Conservation (phyloP, 257 asterid species). For the Solanum ahanhuiri region DNA sequence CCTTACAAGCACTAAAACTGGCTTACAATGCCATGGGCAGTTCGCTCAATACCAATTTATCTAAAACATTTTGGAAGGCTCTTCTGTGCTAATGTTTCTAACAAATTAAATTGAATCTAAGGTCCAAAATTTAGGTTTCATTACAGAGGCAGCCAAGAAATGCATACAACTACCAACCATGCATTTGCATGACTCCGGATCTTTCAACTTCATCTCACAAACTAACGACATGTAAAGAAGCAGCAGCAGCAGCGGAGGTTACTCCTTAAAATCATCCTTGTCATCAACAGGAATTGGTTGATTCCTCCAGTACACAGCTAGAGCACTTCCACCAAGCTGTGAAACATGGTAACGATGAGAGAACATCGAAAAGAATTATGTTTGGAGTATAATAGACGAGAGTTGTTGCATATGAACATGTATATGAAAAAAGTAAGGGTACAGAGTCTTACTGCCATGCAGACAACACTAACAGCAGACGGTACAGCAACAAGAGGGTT, state of each 20-base stretch:
- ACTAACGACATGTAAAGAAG: neutral
- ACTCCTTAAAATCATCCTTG: conserved; percentile 97
- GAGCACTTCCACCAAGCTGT: conserved; percentile 96
- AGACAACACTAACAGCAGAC: conserved; percentile 95
- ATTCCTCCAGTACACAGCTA: conserved; percentile 95
- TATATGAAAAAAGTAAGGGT: neutral
- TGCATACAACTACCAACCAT: neutral
- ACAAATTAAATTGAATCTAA: neutral
- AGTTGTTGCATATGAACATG: neutral
- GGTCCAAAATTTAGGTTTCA: conserved; percentile 7
- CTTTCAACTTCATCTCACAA: neutral
- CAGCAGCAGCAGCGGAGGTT: conserved; percentile 1
- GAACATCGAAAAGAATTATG: neutral
- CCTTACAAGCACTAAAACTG: neutral
- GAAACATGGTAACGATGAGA: neutral
- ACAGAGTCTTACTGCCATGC: conserved; percentile 78
- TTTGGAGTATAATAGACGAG: neutral
- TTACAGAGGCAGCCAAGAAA: neutral
- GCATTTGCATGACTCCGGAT: neutral
- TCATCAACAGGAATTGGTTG: conserved; percentile 70
- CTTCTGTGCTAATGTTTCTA: neutral
- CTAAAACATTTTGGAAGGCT: neutral
- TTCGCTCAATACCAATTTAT: neutral
- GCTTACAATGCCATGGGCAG: neutral
- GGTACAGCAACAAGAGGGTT: conserved; percentile 97